Percentiles rank a stretch among this genome's conserved stretches.
Evolutionary conservation across 352 stramenopile species (phyloP).

Genomic region (Phytophthora multivora): DNA sequence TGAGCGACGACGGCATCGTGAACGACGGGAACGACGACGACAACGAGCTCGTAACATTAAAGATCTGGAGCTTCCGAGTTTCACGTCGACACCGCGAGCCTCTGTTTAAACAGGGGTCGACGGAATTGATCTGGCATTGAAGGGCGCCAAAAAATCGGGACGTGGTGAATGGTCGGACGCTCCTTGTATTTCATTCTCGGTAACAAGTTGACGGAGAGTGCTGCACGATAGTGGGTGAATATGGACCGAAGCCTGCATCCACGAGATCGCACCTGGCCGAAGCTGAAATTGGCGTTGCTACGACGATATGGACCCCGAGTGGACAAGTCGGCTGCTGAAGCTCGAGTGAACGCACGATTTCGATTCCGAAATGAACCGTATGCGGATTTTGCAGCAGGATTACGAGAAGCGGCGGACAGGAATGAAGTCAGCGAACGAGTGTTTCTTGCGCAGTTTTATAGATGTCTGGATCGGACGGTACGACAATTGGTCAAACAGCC

Average conservation of each 20-base stretch:
- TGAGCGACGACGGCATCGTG: too few species aligned
- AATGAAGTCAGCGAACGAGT: conserved; percentile 1
- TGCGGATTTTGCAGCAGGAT: neutral
- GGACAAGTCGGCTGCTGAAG: neutral
- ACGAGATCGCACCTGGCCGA: neutral
- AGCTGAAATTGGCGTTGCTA: conserved; percentile 5
- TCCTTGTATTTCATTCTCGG: conserved; percentile 2
- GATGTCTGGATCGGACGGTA: neutral
- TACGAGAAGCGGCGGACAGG: neutral
- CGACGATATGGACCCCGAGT: neutral
- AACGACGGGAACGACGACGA: too few species aligned
- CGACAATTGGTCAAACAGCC: neutral
- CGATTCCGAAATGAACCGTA: neutral
- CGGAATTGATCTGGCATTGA: neutral
- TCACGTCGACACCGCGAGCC: neutral
- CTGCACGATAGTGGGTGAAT: neutral
- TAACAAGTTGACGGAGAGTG: conserved; percentile 2
- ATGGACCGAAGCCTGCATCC: neutral
- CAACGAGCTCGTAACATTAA: too few species aligned
- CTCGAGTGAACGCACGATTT: neutral
- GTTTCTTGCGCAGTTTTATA: neutral
- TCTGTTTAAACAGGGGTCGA: neutral
- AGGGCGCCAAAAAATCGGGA: neutral
- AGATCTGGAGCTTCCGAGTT: too few species aligned
- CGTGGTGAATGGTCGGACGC: conserved; percentile 1